Conservation (phyloP, 352 stramenopile genomes). For the Globisporangium okanoganense region DNA sequence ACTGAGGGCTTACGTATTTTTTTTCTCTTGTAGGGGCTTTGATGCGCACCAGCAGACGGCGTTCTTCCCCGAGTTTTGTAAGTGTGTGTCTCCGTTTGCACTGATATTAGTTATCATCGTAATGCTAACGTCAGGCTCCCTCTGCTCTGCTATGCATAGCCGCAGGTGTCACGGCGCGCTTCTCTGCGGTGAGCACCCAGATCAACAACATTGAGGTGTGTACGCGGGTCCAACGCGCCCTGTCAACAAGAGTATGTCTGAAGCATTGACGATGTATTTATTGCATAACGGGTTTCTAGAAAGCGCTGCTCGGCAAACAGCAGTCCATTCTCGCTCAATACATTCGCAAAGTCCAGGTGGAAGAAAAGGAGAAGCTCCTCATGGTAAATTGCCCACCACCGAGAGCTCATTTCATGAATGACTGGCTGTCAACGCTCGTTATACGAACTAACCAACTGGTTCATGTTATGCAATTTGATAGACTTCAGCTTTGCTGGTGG, state of each 20-base stretch:
- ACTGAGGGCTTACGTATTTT: background rate
- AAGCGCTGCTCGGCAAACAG: constrained; percentile 28
- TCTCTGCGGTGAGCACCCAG: constrained; percentile 58
- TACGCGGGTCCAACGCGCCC: too few species aligned
- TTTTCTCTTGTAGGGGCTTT: constrained; percentile 43
- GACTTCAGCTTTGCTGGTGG: constrained; percentile 78
- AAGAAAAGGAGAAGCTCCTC: constrained; percentile 85
- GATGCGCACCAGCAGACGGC: constrained; percentile 58
- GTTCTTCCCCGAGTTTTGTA: constrained; percentile 65
- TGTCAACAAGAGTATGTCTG: too few species aligned
- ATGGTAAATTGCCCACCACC: constrained; percentile 24
- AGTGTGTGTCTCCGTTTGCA: background rate
- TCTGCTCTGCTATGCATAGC: constrained; percentile 23
- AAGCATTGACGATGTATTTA: background rate
- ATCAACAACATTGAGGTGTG: constrained; percentile 69
- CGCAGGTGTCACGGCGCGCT: constrained; percentile 50
- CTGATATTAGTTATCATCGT: background rate
- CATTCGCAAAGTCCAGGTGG: constrained; percentile 66
- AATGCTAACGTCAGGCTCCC: background rate
- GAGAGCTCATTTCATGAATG: background rate
- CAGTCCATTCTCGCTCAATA: constrained; percentile 39
- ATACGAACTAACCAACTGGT: background rate
- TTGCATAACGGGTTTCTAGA: constrained; percentile 3
- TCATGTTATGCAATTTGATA: constrained; percentile 12
- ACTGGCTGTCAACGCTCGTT: background rate